Evolutionary conservation across 768 basidiomycete genomes (phyloP).

Genomic region (Lenzites betulinus): DNA sequence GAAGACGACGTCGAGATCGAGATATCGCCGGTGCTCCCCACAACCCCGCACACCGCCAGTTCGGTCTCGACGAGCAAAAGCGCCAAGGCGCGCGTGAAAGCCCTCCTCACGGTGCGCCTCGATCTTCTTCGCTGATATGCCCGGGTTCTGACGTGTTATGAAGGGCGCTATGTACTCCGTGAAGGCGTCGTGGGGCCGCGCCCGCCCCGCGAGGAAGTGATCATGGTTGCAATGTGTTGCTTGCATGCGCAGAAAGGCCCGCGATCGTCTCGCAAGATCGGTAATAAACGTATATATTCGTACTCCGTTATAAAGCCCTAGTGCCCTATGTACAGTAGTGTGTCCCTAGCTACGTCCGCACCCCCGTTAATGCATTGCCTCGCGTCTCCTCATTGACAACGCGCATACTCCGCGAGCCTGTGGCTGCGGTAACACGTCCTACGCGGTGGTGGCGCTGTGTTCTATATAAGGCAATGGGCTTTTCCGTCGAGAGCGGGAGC

Average conservation of each 20-base stretch:
- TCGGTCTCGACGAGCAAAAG: constrained; percentile 12
- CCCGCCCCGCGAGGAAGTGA: constrained; percentile 10
- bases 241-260: not conserved
- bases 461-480: constrained; percentile 1
- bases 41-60: constrained; percentile 15
- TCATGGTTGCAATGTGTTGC: not conserved
- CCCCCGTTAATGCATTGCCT: constrained; percentile 2
- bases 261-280: not conserved
- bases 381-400: not conserved
- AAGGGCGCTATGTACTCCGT: constrained; percentile 8
- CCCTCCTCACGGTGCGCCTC: constrained; percentile 8
- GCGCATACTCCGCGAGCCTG: no score
- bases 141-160: not conserved
- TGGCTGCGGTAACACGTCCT: not conserved
- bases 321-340: not conserved
- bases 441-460: not conserved
- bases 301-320: constrained; percentile 1
- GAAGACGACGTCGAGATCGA: constrained; percentile 25
- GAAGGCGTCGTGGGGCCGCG: constrained; percentile 1
- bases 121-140: not conserved
- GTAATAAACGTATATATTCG: not conserved
- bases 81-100: constrained; percentile 14
- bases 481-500: not conserved
- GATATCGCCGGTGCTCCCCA: constrained; percentile 20
- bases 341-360: not conserved